Evolutionary conservation across 1,284 basidiomycete species (phyloP), one percentile per base, ranked within the genome.

Genomic region (Moesziomyces antarcticus): DNA sequence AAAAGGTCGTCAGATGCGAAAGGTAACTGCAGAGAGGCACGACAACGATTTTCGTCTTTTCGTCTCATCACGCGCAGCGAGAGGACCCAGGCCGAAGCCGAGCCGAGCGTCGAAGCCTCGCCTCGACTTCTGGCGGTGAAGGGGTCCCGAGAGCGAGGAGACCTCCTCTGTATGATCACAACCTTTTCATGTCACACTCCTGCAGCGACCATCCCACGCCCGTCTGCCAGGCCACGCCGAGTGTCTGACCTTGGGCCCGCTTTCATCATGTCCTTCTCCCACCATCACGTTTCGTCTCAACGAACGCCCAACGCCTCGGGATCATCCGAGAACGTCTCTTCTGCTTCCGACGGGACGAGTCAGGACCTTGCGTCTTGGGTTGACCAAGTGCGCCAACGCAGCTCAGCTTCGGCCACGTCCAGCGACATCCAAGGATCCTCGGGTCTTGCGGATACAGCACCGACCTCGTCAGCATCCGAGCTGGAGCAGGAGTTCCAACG

Each of bases 321-420:
- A 52, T 50, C 51, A 46, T 43, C 44, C 57, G 57, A 54, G 50
- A 35, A 59, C 43, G 48, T 30, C 35, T 22, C 51, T 18, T 42
- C 14, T 48, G 7, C 52, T 33, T 58, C 56, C 47, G 55, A 56
- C n/a, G 37, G 56, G 52, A 50, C 57, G 54, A 56, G 56, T n/a
- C 50, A 59, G 54, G 60, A 78, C 40, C 61, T 73, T 37, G 71
- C 71, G 14, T 69, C 61, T 27, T 73, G 71, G 71, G 65, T 69
- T 18, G 30, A 62, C 42, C 61, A 69, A 27, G 66, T 73, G 16
- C 65, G 71, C 27, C 65, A 73, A 46, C 71, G 71, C 55, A 68
- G 61, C 27, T 62, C 49, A 20, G 53, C 71, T 18, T 65, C 71
- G 10, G 61, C 45, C 25, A 13, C 44, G 18, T 27, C 45, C 18